Evolutionary conservation across 768 basidiomycete genomes (phyloP).

Genomic region (Lactifluus rugatus): DNA sequence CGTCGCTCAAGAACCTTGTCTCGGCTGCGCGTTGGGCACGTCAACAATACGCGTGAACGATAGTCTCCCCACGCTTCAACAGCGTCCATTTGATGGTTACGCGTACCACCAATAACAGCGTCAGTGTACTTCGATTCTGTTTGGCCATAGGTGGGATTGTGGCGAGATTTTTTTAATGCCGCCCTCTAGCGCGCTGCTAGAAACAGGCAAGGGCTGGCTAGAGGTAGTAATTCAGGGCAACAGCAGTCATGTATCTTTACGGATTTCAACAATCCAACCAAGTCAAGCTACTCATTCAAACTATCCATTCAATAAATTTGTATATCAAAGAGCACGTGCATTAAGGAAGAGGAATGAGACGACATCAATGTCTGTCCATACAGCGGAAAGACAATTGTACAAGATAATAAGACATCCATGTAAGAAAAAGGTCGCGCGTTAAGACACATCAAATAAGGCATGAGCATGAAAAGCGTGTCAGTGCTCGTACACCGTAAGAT

Average conservation of each 20-base stretch:
- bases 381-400: background rate
- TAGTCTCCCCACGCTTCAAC: slow-evolving; percentile 70
- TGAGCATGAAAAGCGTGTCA: background rate
- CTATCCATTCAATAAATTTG: slow-evolving; percentile 5
- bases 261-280: slow-evolving; percentile 75
- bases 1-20: slow-evolving; percentile 79
- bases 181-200: background rate
- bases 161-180: slow-evolving; percentile 8
- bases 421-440: background rate
- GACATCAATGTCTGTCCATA: background rate
- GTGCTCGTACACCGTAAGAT: background rate
- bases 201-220: slow-evolving; percentile 7
- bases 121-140: slow-evolving; percentile 7
- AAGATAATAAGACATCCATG: background rate
- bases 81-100: slow-evolving; percentile 67
- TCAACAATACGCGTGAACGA: slow-evolving; percentile 59
- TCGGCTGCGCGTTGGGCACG: slow-evolving; percentile 92
- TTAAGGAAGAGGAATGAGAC: background rate
- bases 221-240: slow-evolving; percentile 1
- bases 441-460: background rate
- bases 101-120: slow-evolving; percentile 33
- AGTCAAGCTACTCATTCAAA: slow-evolving; percentile 5
- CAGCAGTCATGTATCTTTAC: slow-evolving; percentile 33
- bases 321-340: background rate
- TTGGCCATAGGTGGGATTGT: slow-evolving; percentile 17